These are phyloP conservation scores for Penicillium brevicompactum DNA, from an alignment of 2,329 filamentous ascomycete species.

Conservation along the genomic window DNA sequence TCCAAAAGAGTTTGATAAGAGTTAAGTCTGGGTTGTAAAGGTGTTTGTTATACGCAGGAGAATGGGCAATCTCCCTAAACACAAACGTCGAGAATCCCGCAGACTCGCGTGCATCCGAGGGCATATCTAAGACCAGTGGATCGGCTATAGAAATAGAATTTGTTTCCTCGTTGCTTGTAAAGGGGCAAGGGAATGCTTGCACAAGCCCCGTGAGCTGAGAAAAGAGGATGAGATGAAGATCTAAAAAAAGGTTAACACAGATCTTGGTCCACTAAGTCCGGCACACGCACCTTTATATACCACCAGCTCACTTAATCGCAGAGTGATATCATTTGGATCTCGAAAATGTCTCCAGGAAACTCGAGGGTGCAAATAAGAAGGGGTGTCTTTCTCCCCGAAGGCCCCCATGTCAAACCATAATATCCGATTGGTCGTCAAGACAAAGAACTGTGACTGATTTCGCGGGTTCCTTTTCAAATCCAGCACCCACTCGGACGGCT, in stretches of 20 bases:
- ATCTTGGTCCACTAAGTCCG: background rate
- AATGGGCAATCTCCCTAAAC: constrained; percentile 35
- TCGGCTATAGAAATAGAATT: constrained; percentile 32
- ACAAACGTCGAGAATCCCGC: constrained; percentile 34
- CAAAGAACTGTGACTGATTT: constrained; percentile 48
- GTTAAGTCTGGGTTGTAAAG: constrained; percentile 23
- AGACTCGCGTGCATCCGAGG: constrained; percentile 7
- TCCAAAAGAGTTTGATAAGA: constrained; percentile 41
- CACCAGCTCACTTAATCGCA: constrained; percentile 43
- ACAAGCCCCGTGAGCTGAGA: constrained; percentile 41
- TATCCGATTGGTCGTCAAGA: constrained; percentile 57
- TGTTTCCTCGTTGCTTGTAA: constrained; percentile 21
- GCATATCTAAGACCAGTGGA: constrained; percentile 27
- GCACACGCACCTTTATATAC: constrained; percentile 32
- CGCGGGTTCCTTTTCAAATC: constrained; percentile 51
- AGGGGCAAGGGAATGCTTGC: constrained; percentile 35
- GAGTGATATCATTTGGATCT: constrained; percentile 54
- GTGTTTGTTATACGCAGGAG: constrained; percentile 17
- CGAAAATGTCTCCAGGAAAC: constrained; percentile 58
- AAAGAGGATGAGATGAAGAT: constrained; percentile 42
- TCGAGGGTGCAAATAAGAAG: constrained; percentile 39
- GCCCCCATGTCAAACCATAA: constrained; percentile 46
- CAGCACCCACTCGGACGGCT: constrained; percentile 55
- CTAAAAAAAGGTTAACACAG: constrained; percentile 24
- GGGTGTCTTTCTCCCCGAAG: constrained; percentile 17